A percentile compares a stretch with the other conserved stretches of the same genome.
phyloP scores from a whole-genome alignment of 495 filamentous ascomycete species.

The Wilcoxina mikolae region DNA sequence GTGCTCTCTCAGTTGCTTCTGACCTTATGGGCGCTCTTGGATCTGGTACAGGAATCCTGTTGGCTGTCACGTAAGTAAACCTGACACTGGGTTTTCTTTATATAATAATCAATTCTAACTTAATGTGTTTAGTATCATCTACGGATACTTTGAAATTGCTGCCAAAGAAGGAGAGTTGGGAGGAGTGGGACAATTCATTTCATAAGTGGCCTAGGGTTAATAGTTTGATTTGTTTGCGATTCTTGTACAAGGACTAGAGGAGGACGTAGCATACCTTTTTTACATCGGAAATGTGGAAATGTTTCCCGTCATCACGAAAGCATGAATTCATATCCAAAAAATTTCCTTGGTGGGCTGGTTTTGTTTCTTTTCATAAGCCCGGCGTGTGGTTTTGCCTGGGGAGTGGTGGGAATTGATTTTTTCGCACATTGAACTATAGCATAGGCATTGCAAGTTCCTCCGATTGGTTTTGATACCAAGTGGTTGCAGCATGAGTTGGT shows the following conservation, averaged over 20 bases:
- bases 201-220: neutral
- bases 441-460: too few relatives aligned
- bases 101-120: slow-evolving; percentile 1
- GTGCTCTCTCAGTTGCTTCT: slow-evolving; percentile 84
- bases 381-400: too few relatives aligned
- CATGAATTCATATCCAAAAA: too few relatives aligned
- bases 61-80: slow-evolving; percentile 91
- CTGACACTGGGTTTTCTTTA: neutral
- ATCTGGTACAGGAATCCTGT: slow-evolving; percentile 89
- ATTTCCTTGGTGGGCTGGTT: too few relatives aligned
- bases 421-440: too few relatives aligned
- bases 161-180: slow-evolving; percentile 93
- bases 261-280: slow-evolving; percentile 4
- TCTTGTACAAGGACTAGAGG: slow-evolving; percentile 5
- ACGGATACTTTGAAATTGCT: slow-evolving; percentile 97
- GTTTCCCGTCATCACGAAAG: neutral
- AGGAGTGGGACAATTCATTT: slow-evolving; percentile 35
- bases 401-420: too few relatives aligned
- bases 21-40: slow-evolving; percentile 94
- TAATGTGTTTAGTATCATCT: slow-evolving; percentile 60
- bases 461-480: too few relatives aligned
- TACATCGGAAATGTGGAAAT: neutral
- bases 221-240: slow-evolving; percentile 6
- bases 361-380: too few relatives aligned
- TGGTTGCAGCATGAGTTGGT: too few relatives aligned